Evolutionary conservation across 345 rosid genomes (phyloP), one percentile per base, ranked within the genome.

Genomic region (Salix caprea): DNA sequence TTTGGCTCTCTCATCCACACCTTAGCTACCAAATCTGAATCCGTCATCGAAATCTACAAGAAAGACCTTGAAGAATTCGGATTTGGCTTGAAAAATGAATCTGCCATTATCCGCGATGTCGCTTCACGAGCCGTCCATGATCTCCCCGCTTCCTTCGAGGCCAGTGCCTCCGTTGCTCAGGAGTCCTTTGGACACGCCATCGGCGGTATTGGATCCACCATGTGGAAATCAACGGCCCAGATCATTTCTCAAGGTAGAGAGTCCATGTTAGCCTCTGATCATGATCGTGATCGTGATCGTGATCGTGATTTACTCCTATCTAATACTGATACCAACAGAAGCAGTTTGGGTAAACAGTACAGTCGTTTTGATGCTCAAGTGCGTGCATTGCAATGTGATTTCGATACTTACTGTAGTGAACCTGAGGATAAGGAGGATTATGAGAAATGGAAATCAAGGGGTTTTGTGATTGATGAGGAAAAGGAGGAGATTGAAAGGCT

Each of bases 111-210:
- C 79, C 84, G 93, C 18, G 87, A 78, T 66, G 93, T 79, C 23
- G 94, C 97, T 58, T 91, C 97, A 6, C 93, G 91, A 56, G 94
- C 93, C 78, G 89, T 92, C 76, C 87, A 78, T 71, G 94, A 86
- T 46, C 83, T 91, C 26, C 92, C 91, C 0, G 76, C 78, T 7
- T 90, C 97, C 0, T 84, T 93, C 76, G 96, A 93, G 61, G 80
- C 85, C 66, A 93, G 96, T 40, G 91, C 96, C 44, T 81, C 91
- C 67, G 92, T 90, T 26, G 97, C 94, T 11, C 97, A 90, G 74
- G 94, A 90, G 60, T 90, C 94, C 9, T 92, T 94, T 7, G 96
- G 96, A 39, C 92, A 90, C 68, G 91, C 90, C 28, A 85, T 94
- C 65, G 98, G 92, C 65, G 97, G 91, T n/a, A 87, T 94, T 70